Evolutionary conservation across 1,139 yeast species (phyloP), one percentile per base, ranked within the genome.

Genomic region (Geotrichum klebahnii): DNA sequence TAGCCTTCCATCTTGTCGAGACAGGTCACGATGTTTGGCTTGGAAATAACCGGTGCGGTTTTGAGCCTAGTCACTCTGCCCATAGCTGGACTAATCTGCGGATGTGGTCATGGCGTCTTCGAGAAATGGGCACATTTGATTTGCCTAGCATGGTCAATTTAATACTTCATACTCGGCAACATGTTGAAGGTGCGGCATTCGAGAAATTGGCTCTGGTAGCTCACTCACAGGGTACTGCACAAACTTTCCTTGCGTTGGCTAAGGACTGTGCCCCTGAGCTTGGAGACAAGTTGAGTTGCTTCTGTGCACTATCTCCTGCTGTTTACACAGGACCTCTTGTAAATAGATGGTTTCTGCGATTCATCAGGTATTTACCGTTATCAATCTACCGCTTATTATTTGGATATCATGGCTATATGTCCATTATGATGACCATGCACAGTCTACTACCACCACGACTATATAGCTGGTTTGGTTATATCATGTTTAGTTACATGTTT

Each of bases 221-320:
- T 0, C 98, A 92, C 63, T 87, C 95, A 23, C 98, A 92, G 67
- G 97, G 97, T 1, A 88, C 97, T 2, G 79, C 96, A 0, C 96
- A 90, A 65, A 76, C 84, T 0, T 84, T 88, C 53, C 68, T 86
- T 58, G 75, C 81, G 1, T 64, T 82, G 26, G 67, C 78, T 1
- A 69, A 71, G 41, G 76, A 80, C 64, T 73, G 78, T 50, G 66
- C 69, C 22, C 75, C 75, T 28, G 71, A 67, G 34, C 57, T 75
- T 28, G 71, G 70, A 20, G 48, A 55, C 43, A 80, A 80, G 56
- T 65, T 92, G 22, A 82, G 81, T 52, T 74, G 78, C 53, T 85
- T 89, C 61, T 73, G 85, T 45, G 87, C 94, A 0, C 68, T 92
- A 50, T 86, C 97, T 0, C 97, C 98, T 0, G 97, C 97, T 0